Evolutionary conservation across 2,329 filamentous ascomycete species (phyloP).

Genomic region (Pseudocercospora cruenta): DNA sequence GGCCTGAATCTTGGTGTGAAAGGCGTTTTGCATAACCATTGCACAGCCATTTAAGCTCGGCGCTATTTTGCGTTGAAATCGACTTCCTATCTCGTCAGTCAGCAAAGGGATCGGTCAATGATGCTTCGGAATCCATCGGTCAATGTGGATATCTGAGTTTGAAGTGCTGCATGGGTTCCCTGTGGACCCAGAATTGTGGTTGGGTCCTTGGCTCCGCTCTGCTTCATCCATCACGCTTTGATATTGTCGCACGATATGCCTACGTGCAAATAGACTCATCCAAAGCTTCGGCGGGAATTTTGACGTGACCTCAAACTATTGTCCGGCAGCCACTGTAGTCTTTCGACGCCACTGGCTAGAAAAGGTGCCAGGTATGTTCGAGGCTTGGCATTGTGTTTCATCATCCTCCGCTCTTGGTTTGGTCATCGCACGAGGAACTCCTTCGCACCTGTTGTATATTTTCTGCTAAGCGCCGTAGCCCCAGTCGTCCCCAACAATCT

Average conservation of each 20-base stretch:
- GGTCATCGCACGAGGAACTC: neutral
- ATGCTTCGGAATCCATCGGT: slow-evolving; percentile 3
- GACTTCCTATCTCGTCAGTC: too few species aligned
- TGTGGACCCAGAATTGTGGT: neutral
- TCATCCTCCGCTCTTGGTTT: neutral
- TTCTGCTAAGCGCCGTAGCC: neutral
- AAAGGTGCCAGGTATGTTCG: neutral
- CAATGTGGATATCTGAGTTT: neutral
- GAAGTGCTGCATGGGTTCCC: neutral
- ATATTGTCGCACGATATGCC: neutral
- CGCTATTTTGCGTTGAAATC: too few species aligned
- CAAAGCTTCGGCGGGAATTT: neutral
- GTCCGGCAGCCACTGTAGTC: neutral
- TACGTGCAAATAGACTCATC: neutral
- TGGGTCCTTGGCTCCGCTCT: neutral
- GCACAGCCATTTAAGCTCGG: too few species aligned
- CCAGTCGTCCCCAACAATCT: slow-evolving; percentile 15
- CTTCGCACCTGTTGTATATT: neutral
- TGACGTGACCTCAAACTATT: neutral
- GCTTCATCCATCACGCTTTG: neutral
- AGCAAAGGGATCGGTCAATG: too few species aligned
- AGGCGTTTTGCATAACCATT: too few species aligned
- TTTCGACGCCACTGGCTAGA: neutral
- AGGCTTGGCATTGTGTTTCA: neutral
- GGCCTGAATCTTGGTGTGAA: too few species aligned